Conservation (phyloP, 2,329 filamentous ascomycete genomes). For the Colletotrichum graminicola region DNA sequence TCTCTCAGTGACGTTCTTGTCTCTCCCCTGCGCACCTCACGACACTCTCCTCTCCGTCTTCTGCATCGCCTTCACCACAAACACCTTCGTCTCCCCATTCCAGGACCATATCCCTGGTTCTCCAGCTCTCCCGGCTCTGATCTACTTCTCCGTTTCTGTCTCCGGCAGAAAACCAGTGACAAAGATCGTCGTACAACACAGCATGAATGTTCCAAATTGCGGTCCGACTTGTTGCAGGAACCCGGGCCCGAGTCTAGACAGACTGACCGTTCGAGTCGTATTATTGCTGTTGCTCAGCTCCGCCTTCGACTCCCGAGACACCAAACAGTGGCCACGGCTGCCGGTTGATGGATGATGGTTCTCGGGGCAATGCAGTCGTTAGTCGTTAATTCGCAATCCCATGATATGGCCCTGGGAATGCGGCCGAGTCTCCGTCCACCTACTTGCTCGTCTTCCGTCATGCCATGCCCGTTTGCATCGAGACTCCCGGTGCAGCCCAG, state of each 20-base stretch:
- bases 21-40: neutral
- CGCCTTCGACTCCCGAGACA: constrained; percentile 38
- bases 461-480: neutral
- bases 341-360: constrained; percentile 20
- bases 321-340: constrained; percentile 32
- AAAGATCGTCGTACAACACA: neutral
- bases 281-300: constrained; percentile 19
- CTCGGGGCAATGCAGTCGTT: constrained; percentile 35
- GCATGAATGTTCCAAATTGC: neutral
- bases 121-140: neutral
- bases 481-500: neutral
- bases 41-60: constrained; percentile 12
- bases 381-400: constrained; percentile 34
- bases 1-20: neutral
- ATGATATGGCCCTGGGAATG: constrained; percentile 33
- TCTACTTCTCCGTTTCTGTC: neutral
- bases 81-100: neutral
- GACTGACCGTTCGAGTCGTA: neutral
- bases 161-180: neutral
- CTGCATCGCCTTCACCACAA: constrained; percentile 12
- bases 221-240: constrained; percentile 30
- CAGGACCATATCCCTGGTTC: constrained; percentile 2
- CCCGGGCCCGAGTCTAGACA: neutral
- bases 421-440: neutral
- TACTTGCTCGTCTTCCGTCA: neutral